Percentiles rank a stretch among this genome's conserved stretches.
Conservation (phyloP, 331 rosid genomes). For the Erythrophleum ivorense region DNA sequence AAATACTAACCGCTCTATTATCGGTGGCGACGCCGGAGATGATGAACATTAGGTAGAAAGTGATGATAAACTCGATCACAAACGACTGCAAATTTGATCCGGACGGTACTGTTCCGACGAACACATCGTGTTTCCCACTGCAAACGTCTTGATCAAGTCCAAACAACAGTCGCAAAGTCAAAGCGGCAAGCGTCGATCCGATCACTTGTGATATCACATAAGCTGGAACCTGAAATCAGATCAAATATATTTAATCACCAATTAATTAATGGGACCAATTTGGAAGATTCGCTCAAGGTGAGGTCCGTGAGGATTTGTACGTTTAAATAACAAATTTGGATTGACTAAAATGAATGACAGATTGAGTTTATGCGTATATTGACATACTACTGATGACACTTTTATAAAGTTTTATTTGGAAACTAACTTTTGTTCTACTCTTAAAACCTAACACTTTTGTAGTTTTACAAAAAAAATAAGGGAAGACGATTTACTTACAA, state of each 20-base stretch:
- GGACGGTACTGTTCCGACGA: constrained; percentile 61
- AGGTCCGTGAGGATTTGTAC: no score
- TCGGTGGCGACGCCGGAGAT: constrained; percentile 91
- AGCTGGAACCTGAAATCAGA: constrained; percentile 58
- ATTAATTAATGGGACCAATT: neutral
- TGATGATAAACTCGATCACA: constrained; percentile 76
- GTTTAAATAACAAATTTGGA: no score
- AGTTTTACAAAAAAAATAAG: no score
- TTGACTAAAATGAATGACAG: no score
- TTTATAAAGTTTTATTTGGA: no score
- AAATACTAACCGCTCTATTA: constrained; percentile 83
- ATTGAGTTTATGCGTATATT: no score
- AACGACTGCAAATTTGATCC: constrained; percentile 64
- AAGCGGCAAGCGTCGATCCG: constrained; percentile 78
- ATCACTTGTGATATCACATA: constrained; percentile 64
- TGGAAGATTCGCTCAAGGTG: neutral
- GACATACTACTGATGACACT: no score
- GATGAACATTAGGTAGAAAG: constrained; percentile 84
- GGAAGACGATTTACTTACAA: no score
- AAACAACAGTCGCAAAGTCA: constrained; percentile 70
- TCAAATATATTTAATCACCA: neutral
- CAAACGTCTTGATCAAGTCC: no score
- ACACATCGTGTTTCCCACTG: constrained; percentile 51
- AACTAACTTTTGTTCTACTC: no score
- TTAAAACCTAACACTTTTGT: no score